phyloP scores from a whole-genome alignment of 768 basidiomycete genomes.

The Gyrodon lividus region DNA sequence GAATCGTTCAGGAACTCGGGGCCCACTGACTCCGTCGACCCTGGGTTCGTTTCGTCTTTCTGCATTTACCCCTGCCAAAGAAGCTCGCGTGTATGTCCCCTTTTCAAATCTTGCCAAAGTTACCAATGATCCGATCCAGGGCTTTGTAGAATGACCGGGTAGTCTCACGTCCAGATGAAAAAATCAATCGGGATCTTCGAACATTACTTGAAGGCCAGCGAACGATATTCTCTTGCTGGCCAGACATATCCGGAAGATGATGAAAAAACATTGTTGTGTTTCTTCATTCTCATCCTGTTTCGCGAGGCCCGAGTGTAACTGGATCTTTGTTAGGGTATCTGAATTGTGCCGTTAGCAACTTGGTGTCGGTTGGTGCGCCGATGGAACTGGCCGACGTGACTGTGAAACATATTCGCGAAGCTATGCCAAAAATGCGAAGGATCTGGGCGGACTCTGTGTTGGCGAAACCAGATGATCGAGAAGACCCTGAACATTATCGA shows the following conservation, averaged over 20 bases:
- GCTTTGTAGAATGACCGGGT: neutral
- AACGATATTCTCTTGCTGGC: constrained; percentile 12
- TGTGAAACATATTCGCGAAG: neutral
- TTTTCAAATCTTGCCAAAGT: neutral
- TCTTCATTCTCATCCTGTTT: too few relatives aligned
- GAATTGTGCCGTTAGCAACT: neutral
- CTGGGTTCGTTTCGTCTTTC: constrained; percentile 18
- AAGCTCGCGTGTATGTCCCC: constrained; percentile 15
- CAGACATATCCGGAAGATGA: constrained; percentile 17
- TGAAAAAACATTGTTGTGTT: constrained; percentile 16
- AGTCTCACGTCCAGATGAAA: constrained; percentile 2
- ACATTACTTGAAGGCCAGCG: neutral
- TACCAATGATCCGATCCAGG: neutral
- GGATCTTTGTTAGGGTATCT: constrained; percentile 2
- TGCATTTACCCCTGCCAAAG: constrained; percentile 10
- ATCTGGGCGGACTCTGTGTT: constrained; percentile 8
- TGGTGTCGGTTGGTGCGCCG: neutral
- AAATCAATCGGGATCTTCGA: neutral
- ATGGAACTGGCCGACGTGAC: neutral
- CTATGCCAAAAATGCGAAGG: constrained; percentile 10
- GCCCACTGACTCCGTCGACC: neutral
- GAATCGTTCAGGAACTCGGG: neutral
- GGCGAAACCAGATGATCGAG: neutral
- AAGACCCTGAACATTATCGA: neutral
- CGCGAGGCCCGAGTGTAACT: neutral